phyloP scores from a whole-genome alignment of 306 rosid genomes.

The Citrullus amarus region DNA sequence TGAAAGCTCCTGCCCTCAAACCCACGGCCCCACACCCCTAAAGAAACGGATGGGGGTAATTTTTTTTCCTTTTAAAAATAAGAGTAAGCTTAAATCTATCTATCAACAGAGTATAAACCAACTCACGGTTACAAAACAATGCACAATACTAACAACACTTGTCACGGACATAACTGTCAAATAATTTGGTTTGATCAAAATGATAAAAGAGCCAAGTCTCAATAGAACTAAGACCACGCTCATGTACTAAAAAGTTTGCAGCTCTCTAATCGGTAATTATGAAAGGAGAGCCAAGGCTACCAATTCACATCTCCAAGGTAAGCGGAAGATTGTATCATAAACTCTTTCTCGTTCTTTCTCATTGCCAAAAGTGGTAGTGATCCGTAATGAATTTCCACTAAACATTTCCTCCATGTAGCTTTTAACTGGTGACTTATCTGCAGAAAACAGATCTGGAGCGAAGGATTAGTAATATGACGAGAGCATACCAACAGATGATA shows the following conservation, averaged over 20 bases:
- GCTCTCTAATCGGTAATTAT: not conserved
- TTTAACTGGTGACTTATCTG: conserved; percentile 56
- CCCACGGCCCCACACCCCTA: not conserved
- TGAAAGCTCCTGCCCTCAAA: not conserved
- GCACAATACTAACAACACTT: not conserved
- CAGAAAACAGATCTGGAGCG: conserved; percentile 42
- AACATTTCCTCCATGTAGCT: conserved; percentile 81
- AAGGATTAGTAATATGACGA: conserved; percentile 14
- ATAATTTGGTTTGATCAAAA: conserved; percentile 1
- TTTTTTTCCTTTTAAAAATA: not conserved
- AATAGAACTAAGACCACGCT: not conserved
- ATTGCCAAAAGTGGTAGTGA: conserved; percentile 73
- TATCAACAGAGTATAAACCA: not conserved
- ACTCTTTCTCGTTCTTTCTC: conserved; percentile 91
- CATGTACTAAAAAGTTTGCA: not conserved
- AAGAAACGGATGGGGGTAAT: not conserved
- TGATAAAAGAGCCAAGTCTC: not conserved
- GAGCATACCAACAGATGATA: conserved; percentile 1
- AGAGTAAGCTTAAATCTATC: not conserved
- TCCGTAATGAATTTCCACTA: conserved; percentile 73
- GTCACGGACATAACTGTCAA: not conserved
- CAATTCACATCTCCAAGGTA: conserved; percentile 99
- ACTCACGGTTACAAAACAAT: not conserved
- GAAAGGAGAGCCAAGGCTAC: conserved; percentile 29
- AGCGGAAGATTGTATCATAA: conserved; percentile 88